Conservation (phyloP, 179 eudicot genomes). For the Spinacia oleracea region DNA sequence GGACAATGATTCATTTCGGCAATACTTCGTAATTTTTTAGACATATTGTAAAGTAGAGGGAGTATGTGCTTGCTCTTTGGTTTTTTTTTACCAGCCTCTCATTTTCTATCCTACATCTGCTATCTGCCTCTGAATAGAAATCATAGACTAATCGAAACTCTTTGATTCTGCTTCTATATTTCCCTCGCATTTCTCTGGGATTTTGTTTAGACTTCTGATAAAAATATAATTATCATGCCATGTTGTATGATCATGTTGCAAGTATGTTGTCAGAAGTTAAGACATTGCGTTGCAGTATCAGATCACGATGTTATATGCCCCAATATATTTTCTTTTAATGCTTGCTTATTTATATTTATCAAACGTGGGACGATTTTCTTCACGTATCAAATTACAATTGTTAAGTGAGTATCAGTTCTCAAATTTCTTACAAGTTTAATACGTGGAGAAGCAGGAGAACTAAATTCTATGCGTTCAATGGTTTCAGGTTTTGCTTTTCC, state of each 20-base stretch:
- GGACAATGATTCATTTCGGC: neutral
- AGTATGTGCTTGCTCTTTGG: too few relatives aligned
- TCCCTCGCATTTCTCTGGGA: neutral
- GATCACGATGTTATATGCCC: neutral
- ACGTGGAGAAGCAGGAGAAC: neutral
- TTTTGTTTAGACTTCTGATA: neutral
- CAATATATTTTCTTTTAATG: neutral
- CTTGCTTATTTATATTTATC: neutral
- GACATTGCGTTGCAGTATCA: neutral
- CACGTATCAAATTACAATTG: neutral
- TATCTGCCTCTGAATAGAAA: neutral
- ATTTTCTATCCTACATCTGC: neutral
- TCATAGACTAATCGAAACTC: neutral
- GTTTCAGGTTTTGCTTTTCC: conserved; percentile 16
- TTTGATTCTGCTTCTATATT: neutral
- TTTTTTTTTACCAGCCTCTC: too few relatives aligned
- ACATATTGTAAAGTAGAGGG: neutral
- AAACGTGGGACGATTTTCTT: neutral
- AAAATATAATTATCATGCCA: neutral
- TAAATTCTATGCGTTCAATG: neutral
- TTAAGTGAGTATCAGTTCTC: neutral
- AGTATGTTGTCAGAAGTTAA: neutral
- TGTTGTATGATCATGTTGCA: neutral
- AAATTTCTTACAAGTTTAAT: neutral
- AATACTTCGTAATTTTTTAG: too few relatives aligned